Conservation (phyloP, 306 rosid genomes). For the Ziziphus jujuba region DNA sequence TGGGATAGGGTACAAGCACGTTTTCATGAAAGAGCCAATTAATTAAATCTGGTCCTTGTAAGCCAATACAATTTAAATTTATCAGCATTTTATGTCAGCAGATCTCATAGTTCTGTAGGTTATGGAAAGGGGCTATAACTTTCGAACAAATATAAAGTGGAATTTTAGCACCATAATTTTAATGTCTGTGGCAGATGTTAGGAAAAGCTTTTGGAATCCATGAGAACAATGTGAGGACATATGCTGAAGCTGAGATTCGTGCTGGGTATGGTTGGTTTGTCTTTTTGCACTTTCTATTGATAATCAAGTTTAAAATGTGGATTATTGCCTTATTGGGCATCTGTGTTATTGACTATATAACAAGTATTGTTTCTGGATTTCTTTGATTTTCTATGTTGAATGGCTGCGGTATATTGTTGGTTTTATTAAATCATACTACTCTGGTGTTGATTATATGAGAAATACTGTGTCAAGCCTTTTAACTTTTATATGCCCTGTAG, state of each 20-base stretch:
- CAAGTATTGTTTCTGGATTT: background rate
- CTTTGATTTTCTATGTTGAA: constrained; percentile 6
- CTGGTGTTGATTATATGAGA: constrained; percentile 12
- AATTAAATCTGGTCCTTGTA: background rate
- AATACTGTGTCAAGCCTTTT: constrained; percentile 31
- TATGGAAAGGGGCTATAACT: background rate
- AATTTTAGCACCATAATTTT: background rate
- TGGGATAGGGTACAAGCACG: background rate
- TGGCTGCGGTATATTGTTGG: constrained; percentile 19
- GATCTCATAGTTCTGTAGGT: background rate
- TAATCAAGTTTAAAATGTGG: background rate
- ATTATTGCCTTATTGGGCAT: background rate
- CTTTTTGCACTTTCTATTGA: background rate
- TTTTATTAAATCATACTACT: constrained; percentile 17
- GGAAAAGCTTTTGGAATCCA: constrained; percentile 92
- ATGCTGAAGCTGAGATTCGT: constrained; percentile 94
- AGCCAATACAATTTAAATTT: background rate
- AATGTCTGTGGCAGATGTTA: constrained; percentile 54
- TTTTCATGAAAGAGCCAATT: background rate
- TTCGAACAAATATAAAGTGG: background rate
- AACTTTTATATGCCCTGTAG: constrained; percentile 40
- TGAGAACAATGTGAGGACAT: constrained; percentile 81
- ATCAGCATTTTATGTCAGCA: background rate
- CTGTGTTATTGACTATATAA: background rate
- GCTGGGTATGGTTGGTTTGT: constrained; percentile 63